Evolutionary conservation across 441 rosid species (phyloP), one percentile per base, ranked within the genome.

Genomic region (Lepidium campestre): DNA sequence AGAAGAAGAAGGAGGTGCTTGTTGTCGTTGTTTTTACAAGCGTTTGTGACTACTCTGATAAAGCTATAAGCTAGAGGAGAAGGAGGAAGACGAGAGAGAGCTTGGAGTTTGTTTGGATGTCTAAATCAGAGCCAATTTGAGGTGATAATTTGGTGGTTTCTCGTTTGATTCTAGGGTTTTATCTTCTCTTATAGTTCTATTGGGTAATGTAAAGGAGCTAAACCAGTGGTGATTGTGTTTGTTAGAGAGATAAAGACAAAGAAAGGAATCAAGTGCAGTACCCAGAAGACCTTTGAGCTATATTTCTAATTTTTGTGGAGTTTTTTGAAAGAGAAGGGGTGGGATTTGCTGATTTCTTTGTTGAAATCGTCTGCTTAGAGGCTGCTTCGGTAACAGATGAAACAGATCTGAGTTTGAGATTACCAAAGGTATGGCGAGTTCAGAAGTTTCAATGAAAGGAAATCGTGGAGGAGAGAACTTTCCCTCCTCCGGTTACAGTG

Each of bases 381-480:
- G 65, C 40, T 73, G 52, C 14, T 63, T 11, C 12, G 57, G 11
- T 52, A 55, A 17, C 79, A 40, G 81, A 82, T 80, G 89, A 81
- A 82, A 88, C 91, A 88, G 95, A 90, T 90, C 97, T 88, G 85
- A 71, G 84, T 25, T 77, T 45, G 32, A 20, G 52, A 20, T 40
- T 50, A 44, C 27, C 17, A 62, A 56, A 79, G 78, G 45, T 63
- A 80, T 71, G 95, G 78, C 83, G 58, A 74, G 82, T 70, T 78
- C 88, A 3, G 95, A 85, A 62, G 81, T 79, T 39, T 85, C 84
- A 1, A 77, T 62, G 23, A 88, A 79, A 60, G 84, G 70, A 13
- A 84, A 80, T 79, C 75, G 86, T 18, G 78, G 81, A 68, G 84
- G 81, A 62, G 93, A 87, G 7, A 81, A 83, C 60, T 82, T 83